phyloP scores from a whole-genome alignment of 257 asterid genomes.

The Solanum corneliomulleri region DNA sequence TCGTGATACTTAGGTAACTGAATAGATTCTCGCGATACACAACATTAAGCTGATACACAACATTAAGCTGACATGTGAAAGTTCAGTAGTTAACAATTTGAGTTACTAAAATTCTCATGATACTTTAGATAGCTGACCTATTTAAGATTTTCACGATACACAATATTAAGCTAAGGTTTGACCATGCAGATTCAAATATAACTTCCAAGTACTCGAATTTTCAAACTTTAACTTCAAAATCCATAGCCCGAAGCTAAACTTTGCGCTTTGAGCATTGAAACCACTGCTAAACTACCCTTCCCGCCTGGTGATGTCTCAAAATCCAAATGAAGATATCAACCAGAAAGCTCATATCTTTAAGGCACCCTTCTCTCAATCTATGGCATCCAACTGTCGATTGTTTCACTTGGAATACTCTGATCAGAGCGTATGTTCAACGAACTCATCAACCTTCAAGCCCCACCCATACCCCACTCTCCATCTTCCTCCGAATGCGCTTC shows the following conservation, averaged over 20 bases:
- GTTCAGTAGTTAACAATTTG: too few species aligned
- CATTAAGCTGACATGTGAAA: not conserved
- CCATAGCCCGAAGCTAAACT: not conserved
- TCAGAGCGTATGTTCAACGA: constrained; percentile 2
- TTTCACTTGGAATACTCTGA: constrained; percentile 9
- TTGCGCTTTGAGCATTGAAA: not conserved
- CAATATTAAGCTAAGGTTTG: not conserved
- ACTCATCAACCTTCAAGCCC: not conserved
- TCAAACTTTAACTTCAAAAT: too few species aligned
- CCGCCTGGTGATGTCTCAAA: not conserved
- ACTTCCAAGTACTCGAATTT: too few species aligned
- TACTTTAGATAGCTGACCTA: too few species aligned
- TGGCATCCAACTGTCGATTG: constrained; percentile 3
- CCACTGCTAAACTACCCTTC: not conserved
- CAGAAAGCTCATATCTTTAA: not conserved
- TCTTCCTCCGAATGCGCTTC: constrained; percentile 7
- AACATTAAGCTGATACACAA: not conserved
- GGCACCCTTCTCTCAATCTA: constrained; percentile 6
- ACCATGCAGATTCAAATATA: not conserved
- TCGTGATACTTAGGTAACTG: too few species aligned
- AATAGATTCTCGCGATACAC: too few species aligned
- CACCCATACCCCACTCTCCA: not conserved
- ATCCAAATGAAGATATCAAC: not conserved
- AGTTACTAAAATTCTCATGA: too few species aligned
- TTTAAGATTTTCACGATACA: too few species aligned